Evolutionary conservation across 805 yeast species (phyloP).

Genomic region (Candida fluviatilis): DNA sequence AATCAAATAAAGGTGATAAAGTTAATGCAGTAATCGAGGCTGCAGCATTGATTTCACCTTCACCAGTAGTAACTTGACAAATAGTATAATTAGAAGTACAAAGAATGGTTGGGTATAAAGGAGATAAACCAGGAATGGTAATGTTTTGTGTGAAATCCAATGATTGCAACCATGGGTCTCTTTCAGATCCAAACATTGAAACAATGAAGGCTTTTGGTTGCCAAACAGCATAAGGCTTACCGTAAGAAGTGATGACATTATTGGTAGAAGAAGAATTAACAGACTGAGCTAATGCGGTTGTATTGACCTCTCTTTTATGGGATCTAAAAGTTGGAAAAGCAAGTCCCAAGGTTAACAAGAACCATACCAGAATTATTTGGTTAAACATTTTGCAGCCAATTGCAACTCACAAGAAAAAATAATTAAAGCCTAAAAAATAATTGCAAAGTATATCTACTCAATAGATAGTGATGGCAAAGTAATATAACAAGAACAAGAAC

Average conservation of each 20-base stretch:
- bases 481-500: too few species aligned
- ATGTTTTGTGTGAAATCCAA: constrained; percentile 49
- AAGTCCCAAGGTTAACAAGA: constrained; percentile 2
- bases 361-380: not conserved
- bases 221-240: constrained; percentile 30
- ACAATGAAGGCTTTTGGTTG: constrained; percentile 54
- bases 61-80: constrained; percentile 66
- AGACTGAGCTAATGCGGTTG: constrained; percentile 10
- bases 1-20: constrained; percentile 52
- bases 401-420: too few species aligned
- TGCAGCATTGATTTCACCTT: constrained; percentile 67
- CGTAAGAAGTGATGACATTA: constrained; percentile 20
- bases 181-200: constrained; percentile 53
- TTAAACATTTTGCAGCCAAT: not conserved
- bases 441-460: too few species aligned
- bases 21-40: constrained; percentile 51
- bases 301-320: constrained; percentile 13
- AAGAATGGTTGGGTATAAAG: constrained; percentile 52
- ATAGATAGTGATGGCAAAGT: too few species aligned
- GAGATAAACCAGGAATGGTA: constrained; percentile 64
- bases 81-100: constrained; percentile 47
- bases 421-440: not conserved
- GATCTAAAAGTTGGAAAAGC: not conserved
- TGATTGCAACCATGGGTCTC: constrained; percentile 48
- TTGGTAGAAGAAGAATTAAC: constrained; percentile 8